Evolutionary conservation across 2,329 filamentous ascomycete genomes (phyloP).

Genomic region (Taxawa tesnikishii): DNA sequence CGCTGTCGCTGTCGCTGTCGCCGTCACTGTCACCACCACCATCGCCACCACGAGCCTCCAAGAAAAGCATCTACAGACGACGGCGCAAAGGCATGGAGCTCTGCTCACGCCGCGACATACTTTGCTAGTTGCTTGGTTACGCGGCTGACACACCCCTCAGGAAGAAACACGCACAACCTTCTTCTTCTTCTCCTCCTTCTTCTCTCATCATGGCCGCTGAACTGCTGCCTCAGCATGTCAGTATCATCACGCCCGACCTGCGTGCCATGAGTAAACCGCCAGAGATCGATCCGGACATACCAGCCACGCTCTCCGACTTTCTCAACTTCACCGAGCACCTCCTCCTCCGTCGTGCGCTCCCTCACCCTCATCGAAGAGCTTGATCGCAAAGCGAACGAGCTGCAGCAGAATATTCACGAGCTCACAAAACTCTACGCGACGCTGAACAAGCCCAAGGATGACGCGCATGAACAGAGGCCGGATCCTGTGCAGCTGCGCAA

Average conservation of each 20-base stretch:
- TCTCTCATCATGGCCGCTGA: slow-evolving; percentile 7
- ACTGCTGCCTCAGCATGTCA: slow-evolving; percentile 6
- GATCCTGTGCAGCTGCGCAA: slow-evolving; percentile 39
- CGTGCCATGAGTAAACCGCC: slow-evolving; percentile 4
- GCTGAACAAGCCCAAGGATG: slow-evolving; percentile 37
- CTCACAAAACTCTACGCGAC: slow-evolving; percentile 34
- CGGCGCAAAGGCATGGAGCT: too few species aligned
- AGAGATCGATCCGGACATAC: slow-evolving; percentile 45
- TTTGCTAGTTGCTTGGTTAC: too few species aligned
- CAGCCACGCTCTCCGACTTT: slow-evolving; percentile 55
- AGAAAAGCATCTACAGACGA: too few species aligned
- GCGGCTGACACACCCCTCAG: too few species aligned
- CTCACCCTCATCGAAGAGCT: slow-evolving; percentile 47
- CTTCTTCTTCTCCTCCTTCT: too few species aligned
- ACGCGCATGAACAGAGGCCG: slow-evolving; percentile 26
- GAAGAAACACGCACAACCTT: too few species aligned
- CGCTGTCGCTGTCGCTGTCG: too few species aligned
- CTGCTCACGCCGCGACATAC: too few species aligned
- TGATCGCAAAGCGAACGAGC: slow-evolving; percentile 29
- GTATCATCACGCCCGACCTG: slow-evolving; percentile 9
- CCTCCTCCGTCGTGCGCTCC: slow-evolving; percentile 49
- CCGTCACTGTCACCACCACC: too few species aligned
- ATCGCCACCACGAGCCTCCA: too few species aligned
- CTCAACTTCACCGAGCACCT: slow-evolving; percentile 60
- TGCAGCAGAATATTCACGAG: slow-evolving; percentile 33